Base-by-base conservation (phyloP, 2,329 filamentous ascomycete species). In the Ophiostoma sp. region DNA sequence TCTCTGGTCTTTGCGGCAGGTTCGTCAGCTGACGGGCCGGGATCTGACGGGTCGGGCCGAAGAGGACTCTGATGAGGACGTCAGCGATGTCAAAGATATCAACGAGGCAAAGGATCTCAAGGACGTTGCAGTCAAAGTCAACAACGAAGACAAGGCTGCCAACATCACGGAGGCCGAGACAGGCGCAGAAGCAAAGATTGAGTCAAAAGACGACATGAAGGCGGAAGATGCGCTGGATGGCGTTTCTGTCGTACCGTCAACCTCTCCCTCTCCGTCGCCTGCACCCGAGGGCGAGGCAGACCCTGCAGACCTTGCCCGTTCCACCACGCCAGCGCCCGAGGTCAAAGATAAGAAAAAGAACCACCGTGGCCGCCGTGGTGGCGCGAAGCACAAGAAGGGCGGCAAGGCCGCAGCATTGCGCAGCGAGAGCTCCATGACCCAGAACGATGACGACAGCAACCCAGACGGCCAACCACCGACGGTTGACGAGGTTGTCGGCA, bases 301-400 rank as follows among this genome's bases (percentile, higher is more conserved):
- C 27, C 27, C 27, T 31, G 27, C 33, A 64, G 60, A 33, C 27
- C 17, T 6, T 33, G 7, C 60, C 3, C 8, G 33, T 23, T 13
- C 62, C 10, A 7, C 62, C 4, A 8, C 17, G 35, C 7, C 35
- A 15, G 65, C 23, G 17, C 35, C 65, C 36, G 15, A 79, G 5
- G 83, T 85, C 20, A 82, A 81, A 57, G 82, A 81, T 71, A 89
- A 88, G 75, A 90, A 87, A 76, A 91, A 90, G 77, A 84, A 86
- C 0, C 89, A 90, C 70, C 84, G 90, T 70, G 91, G 91, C 4
- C 84, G 87, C n/a, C 85, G 91, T 67, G 91, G 90, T 31, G 90
- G 91, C 1, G 85, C 86, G 23, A 89, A 90, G 77, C 88, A 90
- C 72, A 86, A 86, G 71, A 89, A 86, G 73, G 83, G 69, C 2